Percentiles rank a stretch among this genome's conserved stretches.
These are phyloP conservation scores for Stereum hirsutum DNA, from an alignment of 1,284 basidiomycete species.

Conservation along the genomic window DNA sequence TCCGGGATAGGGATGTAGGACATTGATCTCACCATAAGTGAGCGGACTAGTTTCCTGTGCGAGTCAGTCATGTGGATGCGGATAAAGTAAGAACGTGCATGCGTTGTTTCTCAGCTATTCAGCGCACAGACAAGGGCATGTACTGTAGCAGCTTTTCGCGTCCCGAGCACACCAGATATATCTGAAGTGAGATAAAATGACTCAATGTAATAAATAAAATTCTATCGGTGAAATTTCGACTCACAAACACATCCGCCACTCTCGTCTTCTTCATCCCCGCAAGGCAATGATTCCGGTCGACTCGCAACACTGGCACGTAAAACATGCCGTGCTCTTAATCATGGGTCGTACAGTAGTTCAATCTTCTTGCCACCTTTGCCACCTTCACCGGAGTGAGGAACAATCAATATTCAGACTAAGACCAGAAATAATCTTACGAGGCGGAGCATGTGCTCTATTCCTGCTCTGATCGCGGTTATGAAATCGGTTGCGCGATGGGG, in stretches of 20 bases:
- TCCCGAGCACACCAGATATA: conserved; percentile 88
- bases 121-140: conserved; percentile 86
- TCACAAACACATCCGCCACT: conserved; percentile 92
- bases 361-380: conserved; percentile 12
- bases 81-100: conserved; percentile 15
- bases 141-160: conserved; percentile 97
- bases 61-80: neutral
- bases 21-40: conserved; percentile 97
- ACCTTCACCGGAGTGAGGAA: no score
- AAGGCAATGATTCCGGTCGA: conserved; percentile 85
- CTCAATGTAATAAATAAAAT: neutral
- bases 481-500: conserved; percentile 45
- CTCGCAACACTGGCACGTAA: conserved; percentile 94
- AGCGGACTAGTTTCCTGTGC: conserved; percentile 84
- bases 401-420: conserved; percentile 21
- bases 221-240: conserved; percentile 20
- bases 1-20: conserved; percentile 88
- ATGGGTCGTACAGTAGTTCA: conserved; percentile 63
- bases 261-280: conserved; percentile 83
- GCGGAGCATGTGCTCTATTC: conserved; percentile 24
- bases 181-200: neutral
- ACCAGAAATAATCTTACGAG: conserved; percentile 27
- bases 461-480: conserved; percentile 43
- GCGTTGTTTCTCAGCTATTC: conserved; percentile 80
- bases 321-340: conserved; percentile 78